phyloP scores from a whole-genome alignment of 441 rosid species.

The Brassica balearica region DNA sequence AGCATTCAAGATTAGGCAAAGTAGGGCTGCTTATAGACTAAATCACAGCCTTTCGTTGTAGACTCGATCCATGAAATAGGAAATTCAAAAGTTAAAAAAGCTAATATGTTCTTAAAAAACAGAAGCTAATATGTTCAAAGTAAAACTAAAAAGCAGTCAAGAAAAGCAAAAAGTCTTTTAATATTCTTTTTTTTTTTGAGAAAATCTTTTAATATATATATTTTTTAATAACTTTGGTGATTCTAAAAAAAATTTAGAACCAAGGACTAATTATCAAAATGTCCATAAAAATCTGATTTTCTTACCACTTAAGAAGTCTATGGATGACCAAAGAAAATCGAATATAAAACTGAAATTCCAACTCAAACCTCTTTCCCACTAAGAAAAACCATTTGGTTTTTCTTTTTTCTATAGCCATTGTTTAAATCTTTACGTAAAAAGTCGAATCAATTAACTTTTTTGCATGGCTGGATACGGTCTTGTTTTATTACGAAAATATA shows the following conservation, averaged over 20 bases:
- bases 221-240: too few relatives aligned
- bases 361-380: too few relatives aligned
- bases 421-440: neutral
- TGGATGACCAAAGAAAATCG: too few relatives aligned
- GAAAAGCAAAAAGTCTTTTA: neutral
- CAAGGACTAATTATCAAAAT: too few relatives aligned
- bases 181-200: too few relatives aligned
- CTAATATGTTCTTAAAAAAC: neutral
- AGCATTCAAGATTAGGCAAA: neutral
- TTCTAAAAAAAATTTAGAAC: too few relatives aligned
- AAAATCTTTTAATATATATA: too few relatives aligned
- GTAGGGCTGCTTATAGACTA: constrained; percentile 4
- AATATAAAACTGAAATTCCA: too few relatives aligned
- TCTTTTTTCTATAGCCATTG: neutral
- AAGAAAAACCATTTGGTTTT: too few relatives aligned
- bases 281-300: too few relatives aligned
- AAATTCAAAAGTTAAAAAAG: neutral
- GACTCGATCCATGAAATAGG: neutral
- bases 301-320: too few relatives aligned
- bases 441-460: neutral
- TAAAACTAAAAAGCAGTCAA: neutral
- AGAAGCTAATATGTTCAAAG: neutral
- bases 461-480: neutral
- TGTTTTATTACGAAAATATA: neutral
- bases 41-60: neutral